A percentile compares a stretch with the other conserved stretches of the same genome.
These are phyloP conservation scores for Mycena maculata DNA, from an alignment of 768 basidiomycete genomes.

Conservation along the genomic window DNA sequence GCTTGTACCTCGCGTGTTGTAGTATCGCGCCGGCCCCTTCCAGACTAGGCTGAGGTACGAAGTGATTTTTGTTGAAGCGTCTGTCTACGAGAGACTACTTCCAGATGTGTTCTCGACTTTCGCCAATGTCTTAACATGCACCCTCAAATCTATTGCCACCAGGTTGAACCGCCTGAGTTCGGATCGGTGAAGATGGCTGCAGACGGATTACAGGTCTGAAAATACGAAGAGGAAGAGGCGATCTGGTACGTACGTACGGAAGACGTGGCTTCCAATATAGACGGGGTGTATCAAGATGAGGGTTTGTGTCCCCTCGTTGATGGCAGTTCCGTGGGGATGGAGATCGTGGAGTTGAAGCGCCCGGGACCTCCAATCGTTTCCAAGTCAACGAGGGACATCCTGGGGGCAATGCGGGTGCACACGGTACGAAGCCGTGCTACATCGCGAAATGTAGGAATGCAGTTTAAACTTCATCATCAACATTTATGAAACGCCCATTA, in stretches of 20 bases:
- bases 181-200: conserved; percentile 48
- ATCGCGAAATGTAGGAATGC: too few species aligned
- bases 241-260: neutral
- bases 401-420: neutral
- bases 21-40: conserved; percentile 50
- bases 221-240: too few species aligned
- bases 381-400: neutral
- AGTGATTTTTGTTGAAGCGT: too few species aligned
- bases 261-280: conserved; percentile 36
- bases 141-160: conserved; percentile 47
- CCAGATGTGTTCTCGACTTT: conserved; percentile 41
- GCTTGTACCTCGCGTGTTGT: conserved; percentile 28
- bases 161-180: conserved; percentile 52
- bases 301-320: conserved; percentile 48
- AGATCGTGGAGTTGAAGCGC: conserved; percentile 49
- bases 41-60: conserved; percentile 40
- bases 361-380: conserved; percentile 37
- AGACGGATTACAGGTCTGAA: neutral
- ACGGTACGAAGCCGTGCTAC: too few species aligned
- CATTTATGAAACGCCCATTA: too few species aligned
- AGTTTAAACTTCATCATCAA: too few species aligned
- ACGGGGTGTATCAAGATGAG: conserved; percentile 51
- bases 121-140: conserved; percentile 48
- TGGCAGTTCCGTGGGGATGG: conserved; percentile 48
- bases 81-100: too few species aligned